Conservation (phyloP, 345 rosid genomes). For the Eucalyptus curtisii region DNA sequence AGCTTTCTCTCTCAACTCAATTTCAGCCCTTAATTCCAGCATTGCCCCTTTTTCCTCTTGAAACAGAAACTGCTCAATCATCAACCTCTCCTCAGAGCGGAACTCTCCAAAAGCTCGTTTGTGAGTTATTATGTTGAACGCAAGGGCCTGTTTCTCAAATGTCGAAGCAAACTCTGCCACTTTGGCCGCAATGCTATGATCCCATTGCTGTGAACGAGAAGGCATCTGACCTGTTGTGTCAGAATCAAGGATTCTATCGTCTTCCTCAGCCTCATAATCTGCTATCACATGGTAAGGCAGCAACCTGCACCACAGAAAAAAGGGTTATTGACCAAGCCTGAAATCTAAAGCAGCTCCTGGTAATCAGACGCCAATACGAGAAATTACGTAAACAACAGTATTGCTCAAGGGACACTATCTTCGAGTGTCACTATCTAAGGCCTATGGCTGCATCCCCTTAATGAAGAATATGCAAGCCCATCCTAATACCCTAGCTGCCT, state of each 20-base stretch:
- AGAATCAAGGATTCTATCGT: constrained; percentile 75
- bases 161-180: constrained; percentile 77
- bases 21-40: constrained; percentile 45
- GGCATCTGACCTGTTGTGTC: constrained; percentile 68
- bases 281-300: constrained; percentile 90
- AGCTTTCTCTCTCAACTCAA: constrained; percentile 74
- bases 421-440: not conserved
- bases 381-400: not conserved
- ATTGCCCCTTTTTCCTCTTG: constrained; percentile 58
- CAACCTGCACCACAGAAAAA: constrained; percentile 32
- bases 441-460: not conserved
- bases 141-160: constrained; percentile 76
- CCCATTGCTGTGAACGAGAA: constrained; percentile 88
- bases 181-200: constrained; percentile 72
- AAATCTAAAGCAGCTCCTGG: not conserved
- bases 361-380: not conserved
- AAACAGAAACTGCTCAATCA: constrained; percentile 62
- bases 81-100: constrained; percentile 72
- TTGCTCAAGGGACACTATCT: not conserved
- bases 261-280: constrained; percentile 97
- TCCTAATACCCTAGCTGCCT: not conserved
- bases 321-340: not conserved
- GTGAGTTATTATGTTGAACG: constrained; percentile 64
- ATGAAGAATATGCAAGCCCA: not conserved
- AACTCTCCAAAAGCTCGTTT: constrained; percentile 56